These are phyloP conservation scores for Debaryomyces robertsiae DNA, from an alignment of 1,139 yeast species.

Conservation along the genomic window DNA sequence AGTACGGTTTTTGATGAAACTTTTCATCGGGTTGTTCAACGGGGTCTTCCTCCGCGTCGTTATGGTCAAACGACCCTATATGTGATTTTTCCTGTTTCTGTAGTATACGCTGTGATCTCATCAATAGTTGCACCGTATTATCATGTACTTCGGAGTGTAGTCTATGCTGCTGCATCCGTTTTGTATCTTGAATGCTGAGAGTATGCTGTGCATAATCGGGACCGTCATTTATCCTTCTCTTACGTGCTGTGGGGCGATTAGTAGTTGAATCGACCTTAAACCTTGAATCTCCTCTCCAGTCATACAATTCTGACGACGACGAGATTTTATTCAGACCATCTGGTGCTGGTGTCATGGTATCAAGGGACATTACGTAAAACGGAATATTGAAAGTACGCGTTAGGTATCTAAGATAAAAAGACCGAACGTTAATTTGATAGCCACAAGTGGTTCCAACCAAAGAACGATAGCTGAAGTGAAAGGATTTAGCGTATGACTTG, in stretches of 20 bases:
- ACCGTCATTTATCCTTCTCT: constrained; percentile 10
- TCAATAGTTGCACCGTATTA: constrained; percentile 33
- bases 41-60: constrained; percentile 6
- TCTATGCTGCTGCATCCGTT: constrained; percentile 27
- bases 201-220: constrained; percentile 3
- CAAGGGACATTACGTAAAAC: not conserved
- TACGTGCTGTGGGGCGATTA: constrained; percentile 1
- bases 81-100: constrained; percentile 15
- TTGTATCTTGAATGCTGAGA: constrained; percentile 10
- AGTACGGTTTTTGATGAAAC: constrained; percentile 31
- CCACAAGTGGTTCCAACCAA: too few species aligned
- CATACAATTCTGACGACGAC: constrained; percentile 2
- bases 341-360: not conserved
- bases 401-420: too few species aligned
- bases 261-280: constrained; percentile 12
- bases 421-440: too few species aligned
- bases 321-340: not conserved
- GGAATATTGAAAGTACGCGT: too few species aligned
- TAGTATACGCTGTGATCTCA: constrained; percentile 26
- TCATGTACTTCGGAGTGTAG: constrained; percentile 36
- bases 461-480: too few species aligned
- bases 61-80: constrained; percentile 3
- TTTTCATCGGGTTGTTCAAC: constrained; percentile 9
- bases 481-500: too few species aligned
- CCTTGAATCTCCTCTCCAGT: not conserved